Evolutionary conservation across 2,329 filamentous ascomycete species (phyloP), one percentile per base, ranked within the genome.

Genomic region (Huntiella omanensis): DNA sequence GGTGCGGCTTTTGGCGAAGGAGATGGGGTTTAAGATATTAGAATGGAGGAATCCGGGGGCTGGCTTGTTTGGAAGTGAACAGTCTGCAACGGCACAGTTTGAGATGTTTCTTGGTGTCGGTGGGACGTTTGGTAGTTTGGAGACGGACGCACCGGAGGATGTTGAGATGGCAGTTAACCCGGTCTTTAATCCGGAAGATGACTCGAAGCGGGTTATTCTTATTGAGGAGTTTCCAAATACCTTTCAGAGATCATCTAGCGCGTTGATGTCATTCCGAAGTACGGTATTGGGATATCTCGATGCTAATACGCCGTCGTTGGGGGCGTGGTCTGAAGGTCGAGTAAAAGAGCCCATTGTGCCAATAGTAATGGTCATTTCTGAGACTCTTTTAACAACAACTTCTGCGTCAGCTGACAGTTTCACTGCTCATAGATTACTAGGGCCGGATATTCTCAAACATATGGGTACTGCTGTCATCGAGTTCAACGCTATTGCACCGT

Each of bases 401-500:
- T 87, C 83, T 3, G 80, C 86, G 1, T 77, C 82, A 7, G 77
- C 84, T 10, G 87, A 96, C 57, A 95, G 83, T 60, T 86, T 96
- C 55, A 98, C 91, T 1, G 85, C 85, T 0, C 84, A 96, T 63
- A 77, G 87, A 17, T 64, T 98, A 13, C 73, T 98, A 3, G 91
- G 92, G 0, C 80, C 86, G 0, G 83, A 91, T 52, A 82, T 98
- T 38, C 69, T 85, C 11, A 77, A 80, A 37, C 86, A 96, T 60
- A 79, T 83, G 0, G 78, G 79, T 11, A 77, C 85, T 2, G 76
- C 74, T 6, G 68, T 83, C 4, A 84, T 98, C 52, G 87, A 94
- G 53, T 98, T 96, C 63, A 98, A 98, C 55, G 73, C 82, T 10
- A 80, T 98, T 50, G 91, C 91, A 0, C 79, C 85, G 0, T 91